Evolutionary conservation across 2,329 filamentous ascomycete species (phyloP).

Genomic region (Teratosphaeria gauchensis): DNA sequence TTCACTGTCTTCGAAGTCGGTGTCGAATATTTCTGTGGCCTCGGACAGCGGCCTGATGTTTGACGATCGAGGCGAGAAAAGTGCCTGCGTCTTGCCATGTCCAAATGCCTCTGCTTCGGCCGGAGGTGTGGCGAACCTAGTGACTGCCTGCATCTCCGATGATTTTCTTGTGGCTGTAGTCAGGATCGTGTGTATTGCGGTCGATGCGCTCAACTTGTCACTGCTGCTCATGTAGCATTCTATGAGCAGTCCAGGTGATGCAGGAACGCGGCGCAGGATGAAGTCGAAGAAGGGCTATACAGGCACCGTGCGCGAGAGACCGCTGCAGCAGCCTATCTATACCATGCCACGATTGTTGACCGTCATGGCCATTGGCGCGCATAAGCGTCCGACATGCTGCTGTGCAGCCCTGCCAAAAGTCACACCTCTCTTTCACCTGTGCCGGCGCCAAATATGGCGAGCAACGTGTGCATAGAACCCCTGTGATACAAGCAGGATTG

Average conservation of each 20-base stretch:
- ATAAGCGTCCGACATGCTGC: constrained; percentile 21
- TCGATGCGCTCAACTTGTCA: constrained; percentile 5
- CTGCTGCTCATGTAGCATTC: constrained; percentile 13
- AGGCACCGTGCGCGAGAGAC: constrained; percentile 32
- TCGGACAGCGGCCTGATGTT: constrained; percentile 56
- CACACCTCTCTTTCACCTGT: constrained; percentile 5
- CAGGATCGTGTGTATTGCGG: background rate
- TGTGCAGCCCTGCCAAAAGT: constrained; percentile 11
- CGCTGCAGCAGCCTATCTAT: constrained; percentile 34
- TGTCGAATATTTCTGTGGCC: constrained; percentile 69
- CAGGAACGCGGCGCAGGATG: constrained; percentile 15
- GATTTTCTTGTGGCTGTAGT: background rate
- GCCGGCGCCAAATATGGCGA: constrained; percentile 16
- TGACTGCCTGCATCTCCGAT: constrained; percentile 33
- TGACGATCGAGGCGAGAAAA: constrained; percentile 6
- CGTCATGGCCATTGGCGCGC: constrained; percentile 22
- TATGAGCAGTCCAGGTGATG: constrained; percentile 11
- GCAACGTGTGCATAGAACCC: background rate
- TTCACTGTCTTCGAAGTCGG: constrained; percentile 63
- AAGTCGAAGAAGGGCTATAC: constrained; percentile 26
- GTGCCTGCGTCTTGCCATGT: constrained; percentile 16
- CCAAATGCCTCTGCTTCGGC: constrained; percentile 42
- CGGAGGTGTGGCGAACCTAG: constrained; percentile 33
- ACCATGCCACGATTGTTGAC: constrained; percentile 17
- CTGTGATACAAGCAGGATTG: constrained; percentile 2